Evolutionary conservation across 2,329 filamentous ascomycete species (phyloP).

Genomic region (Tothia fuscella): DNA sequence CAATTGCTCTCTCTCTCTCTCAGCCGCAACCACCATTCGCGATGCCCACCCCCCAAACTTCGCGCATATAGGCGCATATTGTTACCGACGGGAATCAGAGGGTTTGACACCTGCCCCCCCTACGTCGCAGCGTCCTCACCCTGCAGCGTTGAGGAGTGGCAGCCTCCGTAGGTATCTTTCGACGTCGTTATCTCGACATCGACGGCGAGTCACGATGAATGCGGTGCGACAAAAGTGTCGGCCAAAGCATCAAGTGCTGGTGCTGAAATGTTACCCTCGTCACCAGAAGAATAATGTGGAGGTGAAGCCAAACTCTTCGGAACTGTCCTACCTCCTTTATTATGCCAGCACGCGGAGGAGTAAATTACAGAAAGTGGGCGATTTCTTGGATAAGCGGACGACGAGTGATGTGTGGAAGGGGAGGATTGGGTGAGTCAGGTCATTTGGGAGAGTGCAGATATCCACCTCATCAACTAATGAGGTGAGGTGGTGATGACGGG

Average conservation of each 20-base stretch:
- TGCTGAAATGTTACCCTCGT: conserved; percentile 91
- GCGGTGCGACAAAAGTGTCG: conserved; percentile 52
- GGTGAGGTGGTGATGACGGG: conserved; percentile 1
- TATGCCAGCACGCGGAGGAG: conserved; percentile 89
- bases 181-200: no score
- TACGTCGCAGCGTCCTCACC: no score
- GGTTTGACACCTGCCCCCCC: no score
- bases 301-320: conserved; percentile 90
- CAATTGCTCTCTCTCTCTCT: no score
- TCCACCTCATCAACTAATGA: no score
- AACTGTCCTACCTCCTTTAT: conserved; percentile 93
- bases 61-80: no score
- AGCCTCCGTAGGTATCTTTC: no score
- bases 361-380: conserved; percentile 92
- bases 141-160: no score
- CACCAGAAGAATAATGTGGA: conserved; percentile 78
- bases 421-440: conserved; percentile 60
- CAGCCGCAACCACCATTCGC: no score
- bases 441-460: no score
- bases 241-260: conserved; percentile 91
- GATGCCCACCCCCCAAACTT: no score
- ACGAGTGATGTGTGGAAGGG: conserved; percentile 81
- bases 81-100: no score
- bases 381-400: conserved; percentile 88
- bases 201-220: conserved; percentile 31